phyloP scores from a whole-genome alignment of 306 rosid genomes.

The Pyrus communis region DNA sequence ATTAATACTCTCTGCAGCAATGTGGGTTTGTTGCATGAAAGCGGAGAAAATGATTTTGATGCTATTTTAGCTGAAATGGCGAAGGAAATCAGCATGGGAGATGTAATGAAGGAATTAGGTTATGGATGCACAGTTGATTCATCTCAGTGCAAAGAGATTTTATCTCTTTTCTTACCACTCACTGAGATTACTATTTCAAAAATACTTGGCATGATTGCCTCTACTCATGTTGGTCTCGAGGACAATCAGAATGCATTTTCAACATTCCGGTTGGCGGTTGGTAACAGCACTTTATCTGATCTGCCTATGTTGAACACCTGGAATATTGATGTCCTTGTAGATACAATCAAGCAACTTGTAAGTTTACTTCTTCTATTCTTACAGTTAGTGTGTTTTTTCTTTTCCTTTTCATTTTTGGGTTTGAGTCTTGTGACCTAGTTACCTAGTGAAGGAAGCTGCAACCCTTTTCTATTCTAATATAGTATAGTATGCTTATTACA shows the following conservation, averaged over 20 bases:
- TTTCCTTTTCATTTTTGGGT: neutral
- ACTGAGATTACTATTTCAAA: constrained; percentile 66
- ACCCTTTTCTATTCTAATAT: neutral
- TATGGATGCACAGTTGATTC: constrained; percentile 87
- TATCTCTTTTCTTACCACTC: constrained; percentile 85
- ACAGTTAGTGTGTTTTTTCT: neutral
- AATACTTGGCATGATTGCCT: constrained; percentile 76
- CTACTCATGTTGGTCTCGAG: constrained; percentile 72
- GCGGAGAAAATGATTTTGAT: constrained; percentile 77
- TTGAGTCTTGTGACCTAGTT: neutral
- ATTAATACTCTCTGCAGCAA: constrained; percentile 40
- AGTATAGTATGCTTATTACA: constrained; percentile 31
- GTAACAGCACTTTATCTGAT: constrained; percentile 54
- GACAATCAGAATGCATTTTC: constrained; percentile 65
- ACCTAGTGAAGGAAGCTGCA: neutral
- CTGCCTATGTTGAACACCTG: constrained; percentile 65
- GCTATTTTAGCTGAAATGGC: constrained; percentile 93
- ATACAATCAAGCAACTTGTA: constrained; percentile 74
- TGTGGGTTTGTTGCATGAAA: constrained; percentile 52
- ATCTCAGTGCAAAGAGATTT: constrained; percentile 77
- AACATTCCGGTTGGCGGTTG: constrained; percentile 68
- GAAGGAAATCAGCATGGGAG: constrained; percentile 95
- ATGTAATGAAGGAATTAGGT: constrained; percentile 92
- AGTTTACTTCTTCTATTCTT: constrained; percentile 22
- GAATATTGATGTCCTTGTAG: constrained; percentile 89